These are phyloP conservation scores for Blastocystis sp. DNA, from an alignment of 352 stramenopile species.

Conservation along the genomic window DNA sequence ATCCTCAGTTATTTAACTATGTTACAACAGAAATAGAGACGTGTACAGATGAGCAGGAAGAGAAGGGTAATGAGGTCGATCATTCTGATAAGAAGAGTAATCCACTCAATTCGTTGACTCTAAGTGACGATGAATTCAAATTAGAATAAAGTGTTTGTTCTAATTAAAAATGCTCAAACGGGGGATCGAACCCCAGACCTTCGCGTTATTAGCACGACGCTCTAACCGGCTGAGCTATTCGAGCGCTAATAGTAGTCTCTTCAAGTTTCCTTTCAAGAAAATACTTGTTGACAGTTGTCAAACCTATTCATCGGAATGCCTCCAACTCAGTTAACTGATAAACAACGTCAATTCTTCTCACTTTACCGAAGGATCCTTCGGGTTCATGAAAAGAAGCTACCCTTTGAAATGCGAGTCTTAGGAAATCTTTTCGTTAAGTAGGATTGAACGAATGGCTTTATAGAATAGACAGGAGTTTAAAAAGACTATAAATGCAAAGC, in stretches of 20 bases:
- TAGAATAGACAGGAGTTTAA: slow-evolving; percentile 53
- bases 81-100: not conserved
- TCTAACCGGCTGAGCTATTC: slow-evolving; percentile 22
- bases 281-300: not conserved
- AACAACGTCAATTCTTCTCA: slow-evolving; percentile 48
- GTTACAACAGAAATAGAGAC: not conserved
- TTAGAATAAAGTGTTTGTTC: slow-evolving; percentile 5
- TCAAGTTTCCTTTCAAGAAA: not conserved
- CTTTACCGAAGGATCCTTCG: slow-evolving; percentile 35
- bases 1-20: slow-evolving; percentile 1
- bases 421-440: slow-evolving; percentile 58
- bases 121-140: slow-evolving; percentile 3
- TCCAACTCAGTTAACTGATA: not conserved
- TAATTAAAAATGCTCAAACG: not conserved
- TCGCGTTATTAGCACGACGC: slow-evolving; percentile 12
- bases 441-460: not conserved
- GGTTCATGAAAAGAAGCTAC: slow-evolving; percentile 49
- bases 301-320: slow-evolving; percentile 10
- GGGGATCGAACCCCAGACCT: not conserved
- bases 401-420: slow-evolving; percentile 62
- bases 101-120: not conserved
- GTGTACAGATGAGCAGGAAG: not conserved
- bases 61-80: not conserved
- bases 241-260: not conserved
- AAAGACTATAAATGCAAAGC: slow-evolving; percentile 50